Base-by-base conservation (phyloP, 208 protist genomes). In the Phytomonas francai region DNA sequence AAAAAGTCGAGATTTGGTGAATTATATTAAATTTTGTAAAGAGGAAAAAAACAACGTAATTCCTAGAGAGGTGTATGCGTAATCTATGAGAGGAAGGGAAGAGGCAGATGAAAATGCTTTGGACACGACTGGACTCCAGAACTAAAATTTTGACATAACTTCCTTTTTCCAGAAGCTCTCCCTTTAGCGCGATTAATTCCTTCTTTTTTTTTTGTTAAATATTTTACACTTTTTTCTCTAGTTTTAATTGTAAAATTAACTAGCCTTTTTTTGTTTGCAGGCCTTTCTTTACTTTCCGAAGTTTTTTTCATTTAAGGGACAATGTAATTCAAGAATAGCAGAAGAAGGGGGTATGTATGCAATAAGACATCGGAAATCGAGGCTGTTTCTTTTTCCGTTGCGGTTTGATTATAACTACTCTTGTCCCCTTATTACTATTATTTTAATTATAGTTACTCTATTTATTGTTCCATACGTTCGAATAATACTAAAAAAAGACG, bases 371-470 rank as follows among this genome's bases (percentile, higher is more conserved):
- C 39, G 39, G 4, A 49, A 49, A 22, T 57, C 25, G 25, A 58
- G 31, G 8, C 42, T n/a, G 57, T 68, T 68, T 73, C 32, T 73
- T 57, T 45, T 74, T 42, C 42, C 16, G 62, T 32, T 45, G 39
- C 16, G 42, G 30, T 33, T 65, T 71, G 4, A 11, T 42, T 45
- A 45, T 33, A 29, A 30, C 27, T 16, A 30, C 16, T 34, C 28
- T n/a, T 36, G 58, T 70, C 19, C 59, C 60, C 16, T 59, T 63
- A 65, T 70, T 70, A 56, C 60, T 67, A 16, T 59, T 42, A 45
- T 27, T 39, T 30, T 19, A 45, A 32, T 12, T 73, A 29, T 62
- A 16, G n/a, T 45, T 27, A 61, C 63, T 59, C 33, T 22, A 42
- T 66, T 67, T 61, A 56, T 65, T 65, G 12, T 65, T 51, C 39